phyloP scores from a whole-genome alignment of 2,329 filamentous ascomycete species.

The Aotearoamyces nothofagi region DNA sequence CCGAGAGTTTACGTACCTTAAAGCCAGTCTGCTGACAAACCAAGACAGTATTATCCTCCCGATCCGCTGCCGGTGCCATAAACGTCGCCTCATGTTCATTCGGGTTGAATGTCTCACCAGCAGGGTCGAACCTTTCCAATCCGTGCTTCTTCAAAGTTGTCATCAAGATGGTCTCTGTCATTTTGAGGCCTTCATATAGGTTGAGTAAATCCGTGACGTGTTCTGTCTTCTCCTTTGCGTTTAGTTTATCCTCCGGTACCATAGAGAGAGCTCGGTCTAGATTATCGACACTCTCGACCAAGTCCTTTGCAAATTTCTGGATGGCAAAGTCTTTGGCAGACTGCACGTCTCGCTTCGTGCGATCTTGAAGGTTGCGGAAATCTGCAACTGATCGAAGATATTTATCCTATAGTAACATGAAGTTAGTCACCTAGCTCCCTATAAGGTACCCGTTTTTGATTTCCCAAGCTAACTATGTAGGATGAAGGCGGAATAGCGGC shows the following conservation, averaged over 20 bases:
- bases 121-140: slow-evolving; percentile 74
- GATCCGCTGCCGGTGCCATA: slow-evolving; percentile 73
- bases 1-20: too few species aligned
- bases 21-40: slow-evolving; percentile 93
- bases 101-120: slow-evolving; percentile 79
- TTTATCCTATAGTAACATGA: slow-evolving; percentile 77
- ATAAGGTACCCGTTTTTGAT: too few species aligned
- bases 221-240: slow-evolving; percentile 30
- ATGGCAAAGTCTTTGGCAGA: slow-evolving; percentile 84
- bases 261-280: slow-evolving; percentile 79
- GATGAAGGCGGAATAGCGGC: slow-evolving; percentile 11
- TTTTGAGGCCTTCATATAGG: slow-evolving; percentile 80
- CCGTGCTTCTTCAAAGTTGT: slow-evolving; percentile 86
- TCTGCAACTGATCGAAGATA: slow-evolving; percentile 89
- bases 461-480: too few species aligned
- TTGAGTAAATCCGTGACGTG: slow-evolving; percentile 57
- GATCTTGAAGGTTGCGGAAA: slow-evolving; percentile 94
- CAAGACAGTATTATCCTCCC: slow-evolving; percentile 84
- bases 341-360: slow-evolving; percentile 81
- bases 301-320: slow-evolving; percentile 83
- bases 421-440: slow-evolving; percentile 1
- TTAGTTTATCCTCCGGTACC: slow-evolving; percentile 62
- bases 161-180: slow-evolving; percentile 86
- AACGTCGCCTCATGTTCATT: slow-evolving; percentile 96
- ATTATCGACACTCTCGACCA: slow-evolving; percentile 93